These are phyloP conservation scores for Linum usitatissimum DNA, from an alignment of 345 rosid genomes.

Conservation along the genomic window DNA sequence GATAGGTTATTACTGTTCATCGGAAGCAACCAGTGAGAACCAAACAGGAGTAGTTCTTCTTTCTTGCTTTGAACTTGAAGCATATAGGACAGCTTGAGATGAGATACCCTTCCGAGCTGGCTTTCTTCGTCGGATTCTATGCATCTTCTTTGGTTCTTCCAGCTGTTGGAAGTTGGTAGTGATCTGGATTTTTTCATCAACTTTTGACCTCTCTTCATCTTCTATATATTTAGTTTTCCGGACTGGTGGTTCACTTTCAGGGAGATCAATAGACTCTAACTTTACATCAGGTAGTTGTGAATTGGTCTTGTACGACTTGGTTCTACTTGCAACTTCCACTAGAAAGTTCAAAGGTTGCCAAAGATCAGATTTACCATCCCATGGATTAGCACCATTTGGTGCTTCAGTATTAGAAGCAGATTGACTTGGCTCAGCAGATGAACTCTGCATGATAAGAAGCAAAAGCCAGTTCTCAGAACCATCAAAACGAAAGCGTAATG, in stretches of 20 bases:
- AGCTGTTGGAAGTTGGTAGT: background rate
- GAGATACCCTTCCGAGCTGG: constrained; percentile 8
- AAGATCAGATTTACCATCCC: constrained; percentile 22
- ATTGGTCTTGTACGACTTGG: constrained; percentile 20
- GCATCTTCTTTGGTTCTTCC: constrained; percentile 14
- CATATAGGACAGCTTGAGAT: constrained; percentile 12
- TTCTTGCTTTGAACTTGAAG: constrained; percentile 15
- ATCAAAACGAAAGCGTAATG: too few species aligned
- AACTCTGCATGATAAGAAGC: constrained; percentile 15
- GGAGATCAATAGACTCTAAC: constrained; percentile 5
- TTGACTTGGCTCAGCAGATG: constrained; percentile 13
- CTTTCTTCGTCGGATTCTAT: constrained; percentile 16
- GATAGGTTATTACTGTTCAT: constrained; percentile 22
- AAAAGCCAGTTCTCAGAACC: too few species aligned
- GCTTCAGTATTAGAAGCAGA: constrained; percentile 7
- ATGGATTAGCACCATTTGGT: constrained; percentile 13
- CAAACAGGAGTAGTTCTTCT: constrained; percentile 18
- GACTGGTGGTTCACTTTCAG: constrained; percentile 10
- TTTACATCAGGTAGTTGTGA: constrained; percentile 15
- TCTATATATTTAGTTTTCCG: constrained; percentile 14
- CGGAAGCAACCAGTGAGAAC: constrained; percentile 25
- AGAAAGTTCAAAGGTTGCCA: constrained; percentile 28
- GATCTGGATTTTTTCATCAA: constrained; percentile 10
- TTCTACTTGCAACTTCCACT: constrained; percentile 25
- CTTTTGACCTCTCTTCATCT: constrained; percentile 11